Conservation (phyloP, 768 basidiomycete genomes). For the Polyporus arcularius region DNA sequence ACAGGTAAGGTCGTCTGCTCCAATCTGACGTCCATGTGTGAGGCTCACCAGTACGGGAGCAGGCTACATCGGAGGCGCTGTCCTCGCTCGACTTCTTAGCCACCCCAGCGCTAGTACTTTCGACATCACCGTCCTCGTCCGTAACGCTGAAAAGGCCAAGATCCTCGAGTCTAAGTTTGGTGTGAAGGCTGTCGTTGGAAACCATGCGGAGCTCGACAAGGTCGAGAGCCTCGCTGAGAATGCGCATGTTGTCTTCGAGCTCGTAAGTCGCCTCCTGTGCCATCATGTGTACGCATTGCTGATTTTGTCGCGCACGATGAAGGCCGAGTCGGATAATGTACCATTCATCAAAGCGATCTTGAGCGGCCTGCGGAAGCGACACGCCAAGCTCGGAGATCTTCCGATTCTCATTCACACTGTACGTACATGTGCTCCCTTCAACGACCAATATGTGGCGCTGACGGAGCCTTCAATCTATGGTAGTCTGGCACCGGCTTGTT, state of each 20-base stretch:
- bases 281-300: not conserved
- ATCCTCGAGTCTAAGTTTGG: slow-evolving; percentile 22
- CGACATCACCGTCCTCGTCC: slow-evolving; percentile 47
- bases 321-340: slow-evolving; percentile 53
- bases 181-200: slow-evolving; percentile 24
- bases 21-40: no score
- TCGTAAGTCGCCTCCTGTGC: slow-evolving; percentile 6
- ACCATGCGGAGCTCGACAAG: slow-evolving; percentile 36
- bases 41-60: not conserved
- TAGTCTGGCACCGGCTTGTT: slow-evolving; percentile 39
- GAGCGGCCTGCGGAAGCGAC: slow-evolving; percentile 50
- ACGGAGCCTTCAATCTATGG: not conserved
- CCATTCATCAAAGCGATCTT: slow-evolving; percentile 48
- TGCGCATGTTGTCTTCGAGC: slow-evolving; percentile 40
- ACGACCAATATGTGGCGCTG: not conserved
- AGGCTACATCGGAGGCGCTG: slow-evolving; percentile 62
- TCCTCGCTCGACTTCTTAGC: slow-evolving; percentile 47
- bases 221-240: slow-evolving; percentile 42
- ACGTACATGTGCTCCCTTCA: slow-evolving; percentile 24
- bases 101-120: slow-evolving; percentile 46
- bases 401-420: slow-evolving; percentile 66
- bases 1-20: slow-evolving; percentile 35
- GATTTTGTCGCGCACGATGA: not conserved
- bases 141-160: slow-evolving; percentile 41
- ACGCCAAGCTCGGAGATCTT: slow-evolving; percentile 40